phyloP scores from a whole-genome alignment of 176 grass and related monocot genomes.

The Microstegium vimineum region DNA sequence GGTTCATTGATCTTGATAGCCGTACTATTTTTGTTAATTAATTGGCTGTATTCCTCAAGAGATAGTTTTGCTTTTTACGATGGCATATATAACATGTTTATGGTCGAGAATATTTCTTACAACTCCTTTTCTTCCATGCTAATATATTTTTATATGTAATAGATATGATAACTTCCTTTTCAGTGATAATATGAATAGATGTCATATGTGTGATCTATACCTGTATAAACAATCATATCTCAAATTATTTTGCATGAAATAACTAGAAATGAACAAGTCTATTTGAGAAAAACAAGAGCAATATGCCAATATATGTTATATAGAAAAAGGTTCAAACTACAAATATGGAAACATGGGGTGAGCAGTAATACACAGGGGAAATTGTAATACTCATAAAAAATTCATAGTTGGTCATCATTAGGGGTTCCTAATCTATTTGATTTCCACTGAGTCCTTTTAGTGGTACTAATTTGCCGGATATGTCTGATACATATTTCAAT shows the following conservation, averaged over 20 bases:
- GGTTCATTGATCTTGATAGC: not conserved
- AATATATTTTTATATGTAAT: not conserved
- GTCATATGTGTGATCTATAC: too few species aligned
- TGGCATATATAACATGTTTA: not conserved
- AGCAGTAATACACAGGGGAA: not conserved
- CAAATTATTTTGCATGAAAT: not conserved
- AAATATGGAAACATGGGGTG: not conserved
- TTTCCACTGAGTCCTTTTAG: not conserved
- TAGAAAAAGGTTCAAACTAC: not conserved
- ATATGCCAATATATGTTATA: not conserved
- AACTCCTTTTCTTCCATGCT: not conserved
- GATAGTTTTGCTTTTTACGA: not conserved
- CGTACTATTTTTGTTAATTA: not conserved
- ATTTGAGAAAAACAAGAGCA: not conserved
- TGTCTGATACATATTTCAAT: conserved; percentile 42
- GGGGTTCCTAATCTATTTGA: not conserved
- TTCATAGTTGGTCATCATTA: not conserved
- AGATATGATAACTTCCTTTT: not conserved
- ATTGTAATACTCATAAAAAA: not conserved
- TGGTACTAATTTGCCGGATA: conserved; percentile 7
- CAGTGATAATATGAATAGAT: too few species aligned
- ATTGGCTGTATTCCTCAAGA: not conserved
- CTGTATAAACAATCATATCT: not conserved
- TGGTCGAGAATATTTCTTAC: conserved; percentile 9
- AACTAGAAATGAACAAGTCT: not conserved